Evolutionary conservation across 768 basidiomycete species (phyloP), one percentile per base, ranked within the genome.

Genomic region (Dioszegia crocea): DNA sequence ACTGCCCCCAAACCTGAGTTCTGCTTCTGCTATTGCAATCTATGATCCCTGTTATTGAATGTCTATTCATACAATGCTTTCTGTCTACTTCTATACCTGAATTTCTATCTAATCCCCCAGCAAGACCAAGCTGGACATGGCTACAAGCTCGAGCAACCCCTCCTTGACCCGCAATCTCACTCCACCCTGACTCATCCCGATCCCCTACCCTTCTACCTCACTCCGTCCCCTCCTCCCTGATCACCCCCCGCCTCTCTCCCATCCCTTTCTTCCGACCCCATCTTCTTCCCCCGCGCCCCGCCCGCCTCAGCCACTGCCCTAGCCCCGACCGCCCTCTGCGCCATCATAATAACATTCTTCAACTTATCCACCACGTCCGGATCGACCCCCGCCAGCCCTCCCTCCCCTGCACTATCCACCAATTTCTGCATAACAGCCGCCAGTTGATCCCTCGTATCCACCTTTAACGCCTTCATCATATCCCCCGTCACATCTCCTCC

Each of bases 201-300:
- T 17, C n/a, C 8, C 16, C 5, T 5, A 43, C 14, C 14, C 14
- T 19, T 43, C 23, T 73, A 17, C 19, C 46, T 76, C 17, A 33
- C 56, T 76, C 10, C n/a, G n/a, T n/a, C n/a, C 68, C 71, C 47
- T 56, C 45, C 9, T 49, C 71, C 3, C 16, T 64, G 30, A 27
- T 3, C 33, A 53, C 11, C 45, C 68, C 29, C 24, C 70, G 2
- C 67, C 70, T 14, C 73, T 72, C 56, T n/a, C 6, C 19, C 50
- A 2, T 14, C 33, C 33, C 33, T 14, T 33, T 33, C 33, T 33
- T 33, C 33, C 33, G 14, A 6, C 14, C 33, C 33, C 33, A 33
- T 33, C 33, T 6, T 33, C 33, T 33, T 33, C 33, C 33, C 14
- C 33, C 33, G 8, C 33, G 33, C 14, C 33, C 33, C 14, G 6